Evolutionary conservation across 805 yeast genomes (phyloP).

Genomic region (Lachancea fermentati): DNA sequence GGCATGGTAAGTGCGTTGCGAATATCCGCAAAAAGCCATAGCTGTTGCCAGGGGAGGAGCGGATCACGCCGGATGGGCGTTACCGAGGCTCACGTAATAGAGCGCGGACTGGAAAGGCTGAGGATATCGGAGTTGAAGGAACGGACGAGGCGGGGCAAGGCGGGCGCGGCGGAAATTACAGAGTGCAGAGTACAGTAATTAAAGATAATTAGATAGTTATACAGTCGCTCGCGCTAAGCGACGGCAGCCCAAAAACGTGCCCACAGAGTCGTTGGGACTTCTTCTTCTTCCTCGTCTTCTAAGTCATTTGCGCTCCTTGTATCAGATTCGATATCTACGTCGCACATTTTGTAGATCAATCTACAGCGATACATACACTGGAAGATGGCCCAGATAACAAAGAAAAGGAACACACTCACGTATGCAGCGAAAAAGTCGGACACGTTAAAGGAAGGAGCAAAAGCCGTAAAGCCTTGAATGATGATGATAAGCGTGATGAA

Average conservation of each 20-base stretch:
- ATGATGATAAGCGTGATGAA: constrained; percentile 52
- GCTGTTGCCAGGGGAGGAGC: too few species aligned
- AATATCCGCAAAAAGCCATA: too few species aligned
- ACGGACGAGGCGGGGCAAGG: too few species aligned
- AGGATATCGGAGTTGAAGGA: too few species aligned
- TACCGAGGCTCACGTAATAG: too few species aligned
- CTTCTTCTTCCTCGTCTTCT: constrained; percentile 46
- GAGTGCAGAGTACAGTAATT: too few species aligned
- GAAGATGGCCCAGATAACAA: constrained; percentile 48
- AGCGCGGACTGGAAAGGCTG: too few species aligned
- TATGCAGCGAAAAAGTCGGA: constrained; percentile 63
- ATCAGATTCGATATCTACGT: constrained; percentile 65
- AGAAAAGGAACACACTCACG: constrained; percentile 59
- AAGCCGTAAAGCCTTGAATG: constrained; percentile 67
- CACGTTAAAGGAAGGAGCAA: constrained; percentile 47
- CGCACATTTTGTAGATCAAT: constrained; percentile 44
- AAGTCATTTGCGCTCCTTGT: constrained; percentile 57
- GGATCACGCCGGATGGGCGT: too few species aligned
- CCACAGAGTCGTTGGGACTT: constrained; percentile 43
- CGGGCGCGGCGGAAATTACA: too few species aligned
- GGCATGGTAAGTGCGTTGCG: too few species aligned
- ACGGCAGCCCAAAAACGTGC: constrained; percentile 46
- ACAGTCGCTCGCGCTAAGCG: constrained; percentile 1
- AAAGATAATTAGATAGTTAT: too few species aligned
- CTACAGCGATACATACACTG: constrained; percentile 48